Conservation (phyloP, 2,329 filamentous ascomycete species). For the Penicillium italicum region DNA sequence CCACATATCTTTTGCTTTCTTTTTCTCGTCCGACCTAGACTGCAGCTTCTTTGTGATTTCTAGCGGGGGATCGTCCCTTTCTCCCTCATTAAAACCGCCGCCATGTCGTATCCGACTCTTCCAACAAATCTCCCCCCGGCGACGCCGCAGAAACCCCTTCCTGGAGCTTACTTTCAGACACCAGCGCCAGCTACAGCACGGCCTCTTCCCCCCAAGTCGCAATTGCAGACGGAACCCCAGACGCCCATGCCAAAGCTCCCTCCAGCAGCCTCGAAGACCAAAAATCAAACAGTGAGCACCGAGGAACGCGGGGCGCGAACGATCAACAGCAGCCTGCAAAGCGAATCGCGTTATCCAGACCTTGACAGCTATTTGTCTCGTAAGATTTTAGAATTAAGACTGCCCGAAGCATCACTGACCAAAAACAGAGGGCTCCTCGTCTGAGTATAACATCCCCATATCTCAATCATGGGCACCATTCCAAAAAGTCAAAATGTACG, state of each 20-base stretch:
- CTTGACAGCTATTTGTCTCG: conserved; percentile 85
- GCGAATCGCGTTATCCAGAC: conserved; percentile 79
- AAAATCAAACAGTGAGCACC: conserved; percentile 58
- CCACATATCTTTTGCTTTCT: conserved; percentile 6
- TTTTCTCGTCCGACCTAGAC: conserved; percentile 7
- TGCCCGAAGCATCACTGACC: background rate
- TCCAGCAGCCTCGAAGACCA: conserved; percentile 40
- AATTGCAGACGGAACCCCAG: conserved; percentile 19
- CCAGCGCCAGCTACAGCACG: conserved; percentile 25
- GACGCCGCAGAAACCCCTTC: conserved; percentile 41
- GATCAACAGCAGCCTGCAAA: conserved; percentile 72
- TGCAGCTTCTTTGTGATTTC: conserved; percentile 13
- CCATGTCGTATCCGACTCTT: conserved; percentile 44
- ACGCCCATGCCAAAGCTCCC: conserved; percentile 35
- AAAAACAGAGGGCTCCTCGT: conserved; percentile 73
- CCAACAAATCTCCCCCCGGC: conserved; percentile 25
- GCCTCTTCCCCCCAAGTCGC: background rate
- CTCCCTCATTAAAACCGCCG: conserved; percentile 17
- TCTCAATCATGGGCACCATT: conserved; percentile 78
- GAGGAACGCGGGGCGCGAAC: conserved; percentile 77
- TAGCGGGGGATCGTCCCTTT: conserved; percentile 22
- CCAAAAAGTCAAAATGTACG: conserved; percentile 78
- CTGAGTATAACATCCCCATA: conserved; percentile 78
- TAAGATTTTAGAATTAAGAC: conserved; percentile 49
- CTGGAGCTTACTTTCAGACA: conserved; percentile 43